Percentiles rank a stretch among this genome's conserved stretches.
These are phyloP conservation scores for Coccomyxa sp. DNA, from an alignment of 139 green algal genomes.

Conservation along the genomic window DNA sequence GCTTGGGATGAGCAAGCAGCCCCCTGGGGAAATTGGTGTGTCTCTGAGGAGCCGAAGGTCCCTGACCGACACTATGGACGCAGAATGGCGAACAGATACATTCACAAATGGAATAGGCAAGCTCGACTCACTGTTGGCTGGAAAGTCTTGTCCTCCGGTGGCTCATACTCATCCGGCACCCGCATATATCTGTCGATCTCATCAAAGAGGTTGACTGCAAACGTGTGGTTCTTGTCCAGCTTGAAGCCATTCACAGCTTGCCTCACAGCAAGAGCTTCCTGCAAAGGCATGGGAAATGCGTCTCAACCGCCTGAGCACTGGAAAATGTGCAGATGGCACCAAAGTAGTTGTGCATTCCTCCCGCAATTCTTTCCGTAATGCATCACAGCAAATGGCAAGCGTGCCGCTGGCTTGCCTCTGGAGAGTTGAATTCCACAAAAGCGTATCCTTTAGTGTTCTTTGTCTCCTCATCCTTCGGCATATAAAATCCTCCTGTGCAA, in stretches of 20 bases:
- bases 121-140: slow-evolving; percentile 6
- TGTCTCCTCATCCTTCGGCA: slow-evolving; percentile 76
- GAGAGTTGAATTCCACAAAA: slow-evolving; percentile 89
- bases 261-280: slow-evolving; percentile 46
- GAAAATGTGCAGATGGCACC: neutral
- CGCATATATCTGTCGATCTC: slow-evolving; percentile 80
- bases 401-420: slow-evolving; percentile 30
- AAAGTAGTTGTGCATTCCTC: neutral
- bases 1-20: too few species aligned
- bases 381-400: too few species aligned
- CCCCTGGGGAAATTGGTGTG: too few species aligned
- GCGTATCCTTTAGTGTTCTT: slow-evolving; percentile 85
- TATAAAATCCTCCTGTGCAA: slow-evolving; percentile 70
- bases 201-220: slow-evolving; percentile 88
- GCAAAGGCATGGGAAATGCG: slow-evolving; percentile 15
- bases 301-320: neutral
- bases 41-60: too few species aligned
- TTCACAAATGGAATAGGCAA: too few species aligned
- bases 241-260: slow-evolving; percentile 75
- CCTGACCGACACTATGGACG: too few species aligned
- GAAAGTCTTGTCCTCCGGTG: slow-evolving; percentile 47
- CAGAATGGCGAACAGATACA: too few species aligned
- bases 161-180: slow-evolving; percentile 56
- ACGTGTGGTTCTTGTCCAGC: slow-evolving; percentile 96
- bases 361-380: too few species aligned